A percentile compares a stretch with the other conserved stretches of the same genome.
Conservation (phyloP, 108 stramenopile genomes). For the Fragilaria crotonensis region DNA sequence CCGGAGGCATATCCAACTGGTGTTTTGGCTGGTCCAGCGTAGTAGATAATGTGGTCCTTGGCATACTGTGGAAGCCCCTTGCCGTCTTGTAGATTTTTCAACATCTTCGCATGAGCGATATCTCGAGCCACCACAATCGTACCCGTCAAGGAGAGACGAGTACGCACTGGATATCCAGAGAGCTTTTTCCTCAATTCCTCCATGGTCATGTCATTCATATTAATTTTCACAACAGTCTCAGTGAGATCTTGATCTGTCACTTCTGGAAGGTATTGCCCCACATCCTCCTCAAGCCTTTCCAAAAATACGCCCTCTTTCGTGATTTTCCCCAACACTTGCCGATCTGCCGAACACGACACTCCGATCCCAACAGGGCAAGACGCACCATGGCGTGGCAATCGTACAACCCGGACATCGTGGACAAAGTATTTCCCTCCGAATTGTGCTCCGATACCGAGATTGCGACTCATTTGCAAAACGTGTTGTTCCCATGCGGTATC, state of each 20-base stretch:
- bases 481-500: slow-evolving; percentile 86
- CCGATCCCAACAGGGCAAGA: slow-evolving; percentile 96
- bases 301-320: slow-evolving; percentile 93
- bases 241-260: slow-evolving; percentile 53
- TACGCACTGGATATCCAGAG: slow-evolving; percentile 76
- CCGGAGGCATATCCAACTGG: slow-evolving; percentile 94
- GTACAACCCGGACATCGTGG: slow-evolving; percentile 92
- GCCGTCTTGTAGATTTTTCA: slow-evolving; percentile 83
- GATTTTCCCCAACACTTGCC: slow-evolving; percentile 92
- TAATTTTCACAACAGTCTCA: slow-evolving; percentile 71
- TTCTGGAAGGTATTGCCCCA: slow-evolving; percentile 89
- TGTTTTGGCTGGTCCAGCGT: slow-evolving; percentile 95
- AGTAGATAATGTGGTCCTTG: slow-evolving; percentile 94
- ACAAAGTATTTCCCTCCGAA: slow-evolving; percentile 98
- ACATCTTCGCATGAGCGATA: slow-evolving; percentile 95
- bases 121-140: slow-evolving; percentile 96
- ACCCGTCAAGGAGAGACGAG: slow-evolving; percentile 80
- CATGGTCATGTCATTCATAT: slow-evolving; percentile 87
- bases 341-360: slow-evolving; percentile 94
- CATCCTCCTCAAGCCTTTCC: slow-evolving; percentile 89
- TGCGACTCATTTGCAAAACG: slow-evolving; percentile 84
- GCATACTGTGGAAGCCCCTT: slow-evolving; percentile 94
- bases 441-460: slow-evolving; percentile 93
- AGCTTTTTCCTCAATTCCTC: slow-evolving; percentile 71
- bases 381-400: slow-evolving; percentile 93